These are phyloP conservation scores for Wickerhamomyces pijperi DNA, from an alignment of 805 yeast genomes.

Conservation along the genomic window DNA sequence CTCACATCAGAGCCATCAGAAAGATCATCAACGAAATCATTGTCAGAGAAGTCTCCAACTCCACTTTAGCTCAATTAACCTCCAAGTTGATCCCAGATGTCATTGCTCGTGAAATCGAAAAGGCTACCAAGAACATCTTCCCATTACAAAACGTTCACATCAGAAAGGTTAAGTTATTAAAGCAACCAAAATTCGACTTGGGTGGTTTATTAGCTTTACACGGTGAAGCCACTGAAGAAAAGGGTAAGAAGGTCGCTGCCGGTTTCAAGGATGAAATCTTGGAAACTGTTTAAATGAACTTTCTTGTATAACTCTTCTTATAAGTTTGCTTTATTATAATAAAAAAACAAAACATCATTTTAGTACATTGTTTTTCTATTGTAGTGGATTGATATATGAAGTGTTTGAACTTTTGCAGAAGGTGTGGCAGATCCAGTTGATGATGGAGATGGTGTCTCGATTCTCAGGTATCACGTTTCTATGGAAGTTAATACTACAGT, in stretches of 20 bases:
- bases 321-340: not conserved
- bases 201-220: constrained; percentile 94
- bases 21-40: constrained; percentile 76
- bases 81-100: constrained; percentile 97
- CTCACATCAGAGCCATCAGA: constrained; percentile 84
- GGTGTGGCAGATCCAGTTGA: too few relatives aligned
- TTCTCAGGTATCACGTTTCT: too few relatives aligned
- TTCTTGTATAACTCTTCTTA: not conserved
- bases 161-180: constrained; percentile 97
- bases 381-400: too few relatives aligned
- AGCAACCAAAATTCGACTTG: constrained; percentile 97
- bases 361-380: not conserved
- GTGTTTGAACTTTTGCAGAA: too few relatives aligned
- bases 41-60: constrained; percentile 91
- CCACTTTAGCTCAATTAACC: constrained; percentile 92
- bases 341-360: not conserved
- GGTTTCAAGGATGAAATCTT: constrained; percentile 99
- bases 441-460: too few relatives aligned
- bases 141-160: constrained; percentile 98
- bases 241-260: constrained; percentile 90
- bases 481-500: too few relatives aligned
- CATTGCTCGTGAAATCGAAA: constrained; percentile 96
- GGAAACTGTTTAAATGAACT: constrained; percentile 70
- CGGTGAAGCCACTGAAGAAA: constrained; percentile 94
- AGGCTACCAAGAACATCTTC: constrained; percentile 87